Base-by-base conservation (phyloP, 371 early-diverging fungal species). In the Capniomyces stellatus region DNA sequence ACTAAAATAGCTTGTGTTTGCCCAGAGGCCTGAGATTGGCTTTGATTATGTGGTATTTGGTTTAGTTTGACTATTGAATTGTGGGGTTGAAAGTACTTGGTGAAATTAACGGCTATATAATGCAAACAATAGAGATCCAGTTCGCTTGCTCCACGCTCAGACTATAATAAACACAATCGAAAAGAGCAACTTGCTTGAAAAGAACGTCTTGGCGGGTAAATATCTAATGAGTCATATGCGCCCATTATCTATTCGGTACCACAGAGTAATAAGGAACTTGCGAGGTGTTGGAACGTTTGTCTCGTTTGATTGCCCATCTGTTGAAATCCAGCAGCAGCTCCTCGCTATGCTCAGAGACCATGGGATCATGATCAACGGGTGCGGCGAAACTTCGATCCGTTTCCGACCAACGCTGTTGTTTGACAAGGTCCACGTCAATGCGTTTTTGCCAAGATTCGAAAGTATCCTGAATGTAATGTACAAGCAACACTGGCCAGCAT, bases 361-460 rank as follows among this genome's bases (percentile, higher is more conserved):
- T 27, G 84, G 84, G 54, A 78, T 83, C 46, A 82, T 79, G 63
- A 73, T 80, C 55, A 82, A 81, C 52, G 84, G 80, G 1, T 79
- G 80, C 52, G 84, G 84, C 49, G 72, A 78, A 1, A 52, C 57
- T 2, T 66, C 78, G 12, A 75, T 83, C 27, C 76, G 84, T 18
- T 58, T 83, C 58, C 69, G 84, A 19, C 84, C 82, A 3, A 83
- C 80, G 82, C 61, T 83, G 52, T 75, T 74, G 19, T 79, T 83
- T 69, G 75, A 78, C 54, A 73, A 72, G 56, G 59, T 68, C n/a
- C 83, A 82, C 48, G 83, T 80, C 41, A 81, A 83, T 60, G 69
- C 78, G 43, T 72, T 83, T 54, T 62, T 83, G 29, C 69, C 76
- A 40, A 76, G 75, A 23, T 71, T 83, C 49, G 74, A 76, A 35